Evolutionary conservation across 1,284 basidiomycete genomes (phyloP).

Genomic region (Tilletiopsis washingtonensis): DNA sequence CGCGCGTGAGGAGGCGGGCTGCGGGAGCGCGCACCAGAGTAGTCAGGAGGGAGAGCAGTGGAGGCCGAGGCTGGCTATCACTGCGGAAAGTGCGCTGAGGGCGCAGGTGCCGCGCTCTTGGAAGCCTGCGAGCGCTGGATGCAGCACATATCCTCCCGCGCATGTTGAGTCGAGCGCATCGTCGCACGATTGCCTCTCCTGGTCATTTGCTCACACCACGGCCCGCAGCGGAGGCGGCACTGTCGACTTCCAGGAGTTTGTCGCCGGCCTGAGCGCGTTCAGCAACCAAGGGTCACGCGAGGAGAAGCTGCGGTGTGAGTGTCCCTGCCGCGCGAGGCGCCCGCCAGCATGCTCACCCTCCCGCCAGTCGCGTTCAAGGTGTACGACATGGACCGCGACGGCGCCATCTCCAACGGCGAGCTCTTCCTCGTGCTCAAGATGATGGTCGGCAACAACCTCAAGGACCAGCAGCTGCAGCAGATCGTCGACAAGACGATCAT

Average conservation of each 20-base stretch:
- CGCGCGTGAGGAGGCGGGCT: no score
- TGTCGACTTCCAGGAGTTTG: constrained; percentile 98
- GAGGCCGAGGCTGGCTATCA: no score
- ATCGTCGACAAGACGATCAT: constrained; percentile 99
- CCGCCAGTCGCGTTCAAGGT: constrained; percentile 90
- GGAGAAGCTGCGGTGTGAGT: constrained; percentile 88
- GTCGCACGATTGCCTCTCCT: no score
- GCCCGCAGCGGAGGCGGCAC: constrained; percentile 68
- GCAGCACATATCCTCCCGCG: no score
- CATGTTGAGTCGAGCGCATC: no score
- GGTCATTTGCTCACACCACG: no score
- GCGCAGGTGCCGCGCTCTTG: no score
- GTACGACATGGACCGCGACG: constrained; percentile 96
- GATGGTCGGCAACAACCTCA: constrained; percentile 99
- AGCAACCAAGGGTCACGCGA: constrained; percentile 90
- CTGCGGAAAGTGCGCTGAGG: no score
- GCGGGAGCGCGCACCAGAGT: no score
- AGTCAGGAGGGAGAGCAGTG: no score
- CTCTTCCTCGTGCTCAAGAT: constrained; percentile 97
- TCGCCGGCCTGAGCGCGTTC: constrained; percentile 92
- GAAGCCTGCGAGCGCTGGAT: no score
- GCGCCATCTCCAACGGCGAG: constrained; percentile 97
- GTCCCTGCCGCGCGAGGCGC: not conserved
- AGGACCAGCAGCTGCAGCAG: constrained; percentile 98
- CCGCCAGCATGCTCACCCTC: constrained; percentile 12